A percentile compares a stretch with the other conserved stretches of the same genome.
phyloP scores from a whole-genome alignment of 768 basidiomycete species.

The Mycena vulgaris region DNA sequence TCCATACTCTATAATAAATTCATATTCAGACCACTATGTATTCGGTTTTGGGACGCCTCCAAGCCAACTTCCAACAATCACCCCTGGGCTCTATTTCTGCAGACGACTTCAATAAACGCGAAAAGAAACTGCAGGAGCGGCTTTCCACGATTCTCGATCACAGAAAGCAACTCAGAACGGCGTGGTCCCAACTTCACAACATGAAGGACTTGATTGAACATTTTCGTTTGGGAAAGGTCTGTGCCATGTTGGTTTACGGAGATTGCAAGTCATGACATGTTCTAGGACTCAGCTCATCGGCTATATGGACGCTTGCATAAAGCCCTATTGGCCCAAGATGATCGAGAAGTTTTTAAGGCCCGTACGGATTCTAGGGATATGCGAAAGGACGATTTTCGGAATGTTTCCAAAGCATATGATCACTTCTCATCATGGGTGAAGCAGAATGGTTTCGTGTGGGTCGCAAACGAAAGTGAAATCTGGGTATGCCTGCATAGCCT shows the following conservation, averaged over 20 bases:
- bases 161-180: background rate
- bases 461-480: background rate
- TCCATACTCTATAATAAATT: background rate
- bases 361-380: background rate
- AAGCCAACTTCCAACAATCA: too few relatives aligned
- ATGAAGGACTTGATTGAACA: background rate
- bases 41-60: background rate
- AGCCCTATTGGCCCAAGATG: background rate
- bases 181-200: background rate
- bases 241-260: background rate
- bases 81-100: background rate
- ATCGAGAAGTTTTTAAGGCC: background rate
- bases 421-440: background rate
- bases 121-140: background rate
- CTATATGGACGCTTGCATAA: background rate
- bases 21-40: background rate
- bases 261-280: background rate
- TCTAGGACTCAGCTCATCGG: background rate
- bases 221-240: background rate
- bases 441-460: background rate
- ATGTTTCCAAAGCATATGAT: background rate
- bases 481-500: background rate
- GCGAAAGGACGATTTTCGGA: background rate
- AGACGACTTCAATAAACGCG: background rate
- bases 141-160: background rate